Percentiles rank a stretch among this genome's conserved stretches.
Conservation (phyloP, 23 red algal species). For the Agarophyton chilense region DNA sequence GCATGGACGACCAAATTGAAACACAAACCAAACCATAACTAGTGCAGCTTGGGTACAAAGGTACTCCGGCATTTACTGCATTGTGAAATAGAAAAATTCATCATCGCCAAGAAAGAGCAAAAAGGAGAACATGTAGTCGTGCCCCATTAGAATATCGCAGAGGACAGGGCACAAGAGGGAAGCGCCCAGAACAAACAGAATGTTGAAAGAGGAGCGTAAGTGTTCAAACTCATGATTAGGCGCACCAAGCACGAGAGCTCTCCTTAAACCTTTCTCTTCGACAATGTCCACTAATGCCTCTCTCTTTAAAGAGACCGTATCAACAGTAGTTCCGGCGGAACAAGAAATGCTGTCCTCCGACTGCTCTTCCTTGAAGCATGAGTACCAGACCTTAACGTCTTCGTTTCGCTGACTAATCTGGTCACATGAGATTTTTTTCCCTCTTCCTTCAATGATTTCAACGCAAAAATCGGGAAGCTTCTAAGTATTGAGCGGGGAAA, state of each 20-base stretch:
- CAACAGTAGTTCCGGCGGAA: background rate
- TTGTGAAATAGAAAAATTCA: too few species aligned
- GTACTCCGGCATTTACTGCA: too few species aligned
- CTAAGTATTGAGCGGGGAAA: too few species aligned
- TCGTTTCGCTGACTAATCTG: background rate
- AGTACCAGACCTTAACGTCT: background rate
- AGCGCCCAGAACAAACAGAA: too few species aligned
- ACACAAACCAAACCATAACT: too few species aligned
- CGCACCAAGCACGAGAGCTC: background rate
- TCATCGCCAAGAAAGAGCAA: too few species aligned
- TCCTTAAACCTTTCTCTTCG: conserved; percentile 2
- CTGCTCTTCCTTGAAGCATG: background rate
- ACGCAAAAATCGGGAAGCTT: conserved; percentile 3
- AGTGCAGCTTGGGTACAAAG: too few species aligned
- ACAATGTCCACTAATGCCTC: background rate
- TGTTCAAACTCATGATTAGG: background rate
- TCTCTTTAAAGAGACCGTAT: background rate
- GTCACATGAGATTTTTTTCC: background rate
- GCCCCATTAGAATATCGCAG: too few species aligned
- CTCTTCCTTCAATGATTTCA: background rate
- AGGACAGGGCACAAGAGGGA: too few species aligned
- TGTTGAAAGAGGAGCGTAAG: too few species aligned
- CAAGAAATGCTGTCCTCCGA: background rate
- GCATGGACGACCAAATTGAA: too few species aligned
- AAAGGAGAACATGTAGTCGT: too few species aligned